phyloP scores from a whole-genome alignment of 2,329 filamentous ascomycete species.

The Teratosphaeriaceae sp. region DNA sequence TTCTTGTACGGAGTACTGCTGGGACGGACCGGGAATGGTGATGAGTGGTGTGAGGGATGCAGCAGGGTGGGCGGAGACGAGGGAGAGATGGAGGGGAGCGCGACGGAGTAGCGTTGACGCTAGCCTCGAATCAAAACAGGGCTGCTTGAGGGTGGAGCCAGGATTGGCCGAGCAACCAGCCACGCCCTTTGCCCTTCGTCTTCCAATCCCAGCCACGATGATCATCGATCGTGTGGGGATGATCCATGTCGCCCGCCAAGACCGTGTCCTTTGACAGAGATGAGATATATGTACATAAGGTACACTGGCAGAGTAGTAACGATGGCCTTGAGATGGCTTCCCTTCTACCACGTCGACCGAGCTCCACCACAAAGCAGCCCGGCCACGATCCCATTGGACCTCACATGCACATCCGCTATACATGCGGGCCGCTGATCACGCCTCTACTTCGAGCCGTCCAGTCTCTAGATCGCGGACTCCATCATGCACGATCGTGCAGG shows the following conservation, averaged over 20 bases:
- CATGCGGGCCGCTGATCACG: not conserved
- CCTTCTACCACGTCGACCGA: too few relatives aligned
- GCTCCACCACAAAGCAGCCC: too few relatives aligned
- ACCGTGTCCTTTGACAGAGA: too few relatives aligned
- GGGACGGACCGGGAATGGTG: not conserved
- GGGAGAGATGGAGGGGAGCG: not conserved
- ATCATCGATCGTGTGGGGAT: too few relatives aligned
- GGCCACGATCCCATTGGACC: slow-evolving; percentile 1
- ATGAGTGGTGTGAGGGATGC: not conserved
- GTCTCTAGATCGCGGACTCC: not conserved
- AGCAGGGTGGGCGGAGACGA: not conserved
- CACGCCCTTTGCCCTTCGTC: not conserved
- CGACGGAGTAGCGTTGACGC: not conserved
- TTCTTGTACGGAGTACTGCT: slow-evolving; percentile 1
- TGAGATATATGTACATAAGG: too few relatives aligned
- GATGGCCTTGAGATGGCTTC: too few relatives aligned
- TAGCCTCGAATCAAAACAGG: too few relatives aligned
- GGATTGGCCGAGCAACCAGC: slow-evolving; percentile 2
- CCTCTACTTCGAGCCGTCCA: not conserved
- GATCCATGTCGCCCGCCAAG: too few relatives aligned
- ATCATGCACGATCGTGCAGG: not conserved
- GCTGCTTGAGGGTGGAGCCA: too few relatives aligned
- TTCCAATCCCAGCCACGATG: too few relatives aligned
- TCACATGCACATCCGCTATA: not conserved
- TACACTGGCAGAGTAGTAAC: too few relatives aligned